A percentile compares a stretch with the other conserved stretches of the same genome.
phyloP scores from a whole-genome alignment of 352 stramenopile genomes.

The Pythium diclinum region DNA sequence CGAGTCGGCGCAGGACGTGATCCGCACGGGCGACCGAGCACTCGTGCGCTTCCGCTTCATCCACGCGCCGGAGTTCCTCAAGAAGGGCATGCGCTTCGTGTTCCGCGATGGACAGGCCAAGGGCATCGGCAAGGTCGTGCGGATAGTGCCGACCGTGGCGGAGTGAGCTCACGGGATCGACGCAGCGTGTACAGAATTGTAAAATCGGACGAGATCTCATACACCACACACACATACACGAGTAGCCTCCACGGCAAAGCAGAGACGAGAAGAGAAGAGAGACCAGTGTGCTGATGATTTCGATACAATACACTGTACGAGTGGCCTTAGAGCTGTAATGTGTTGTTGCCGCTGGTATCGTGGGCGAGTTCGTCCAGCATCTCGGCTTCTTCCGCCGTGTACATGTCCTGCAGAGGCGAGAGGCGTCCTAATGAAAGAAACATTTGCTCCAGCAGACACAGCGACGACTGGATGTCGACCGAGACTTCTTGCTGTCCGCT shows the following conservation, averaged over 20 bases:
- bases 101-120: constrained; percentile 98
- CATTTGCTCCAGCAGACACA: constrained; percentile 68
- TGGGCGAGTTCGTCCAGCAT: constrained; percentile 55
- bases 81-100: constrained; percentile 95
- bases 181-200: neutral
- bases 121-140: constrained; percentile 93
- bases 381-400: constrained; percentile 71
- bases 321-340: neutral
- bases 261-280: neutral
- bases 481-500: constrained; percentile 40
- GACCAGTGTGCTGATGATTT: neutral
- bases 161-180: neutral
- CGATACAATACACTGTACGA: constrained; percentile 5
- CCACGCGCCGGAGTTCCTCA: constrained; percentile 94
- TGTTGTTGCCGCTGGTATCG: neutral
- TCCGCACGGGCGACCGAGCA: constrained; percentile 89
- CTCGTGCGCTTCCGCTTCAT: constrained; percentile 90
- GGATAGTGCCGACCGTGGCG: constrained; percentile 42
- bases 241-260: neutral
- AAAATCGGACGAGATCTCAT: neutral
- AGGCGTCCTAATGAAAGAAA: constrained; percentile 47
- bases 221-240: neutral
- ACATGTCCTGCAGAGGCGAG: constrained; percentile 72
- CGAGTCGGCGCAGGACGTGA: constrained; percentile 73
- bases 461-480: constrained; percentile 61